Base-by-base conservation (phyloP, 78 protist species). In the Speleostelium caveatum region DNA sequence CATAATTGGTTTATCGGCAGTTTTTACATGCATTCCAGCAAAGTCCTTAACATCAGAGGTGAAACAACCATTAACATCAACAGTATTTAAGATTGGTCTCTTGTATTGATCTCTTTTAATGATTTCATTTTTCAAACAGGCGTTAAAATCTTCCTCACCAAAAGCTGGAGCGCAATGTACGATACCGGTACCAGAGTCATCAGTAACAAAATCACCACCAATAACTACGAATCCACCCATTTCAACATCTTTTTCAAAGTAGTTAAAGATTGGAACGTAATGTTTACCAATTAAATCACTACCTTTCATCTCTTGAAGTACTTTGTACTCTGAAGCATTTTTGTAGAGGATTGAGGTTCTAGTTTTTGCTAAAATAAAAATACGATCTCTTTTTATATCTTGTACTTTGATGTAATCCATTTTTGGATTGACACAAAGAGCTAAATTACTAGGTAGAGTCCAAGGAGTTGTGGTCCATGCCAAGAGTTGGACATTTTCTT, bases 391-490 rank as follows among this genome's bases (percentile, higher is more conserved):
- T 62, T 75, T 79, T 49, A 41, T 56, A 59, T 93, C 98, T 19
- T 42, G 6, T 56, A 98, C 60, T 61, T 67, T 56, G 85, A 97
- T 97, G 95, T 99, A 99, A 39, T 95, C 98, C 65, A 97, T 14
- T 36, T 78, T 83, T 19, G 98, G 99, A 94, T 97, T 67, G 68
- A 97, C 99, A 75, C 96, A 91, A 21, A 97, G 93, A 14, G 96
- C 99, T 22, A 99, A 83, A 95, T 99, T 99, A 63, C 96, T 85
- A 21, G 99, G 99, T 17, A 99, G 94, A 1, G 99, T 98, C 99
- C 99, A 99, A 28, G 99, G 99, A 2, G 99, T 99, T 26, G 99
- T 99, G 10, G 99, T 99, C 99, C 99, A 99, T 21, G 99, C 99
- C 10, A 99, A 63, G 19, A 98, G 36, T 0, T 63, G 0, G 3